phyloP scores from a whole-genome alignment of 768 basidiomycete species.

The Phlegmacium glaucopus region DNA sequence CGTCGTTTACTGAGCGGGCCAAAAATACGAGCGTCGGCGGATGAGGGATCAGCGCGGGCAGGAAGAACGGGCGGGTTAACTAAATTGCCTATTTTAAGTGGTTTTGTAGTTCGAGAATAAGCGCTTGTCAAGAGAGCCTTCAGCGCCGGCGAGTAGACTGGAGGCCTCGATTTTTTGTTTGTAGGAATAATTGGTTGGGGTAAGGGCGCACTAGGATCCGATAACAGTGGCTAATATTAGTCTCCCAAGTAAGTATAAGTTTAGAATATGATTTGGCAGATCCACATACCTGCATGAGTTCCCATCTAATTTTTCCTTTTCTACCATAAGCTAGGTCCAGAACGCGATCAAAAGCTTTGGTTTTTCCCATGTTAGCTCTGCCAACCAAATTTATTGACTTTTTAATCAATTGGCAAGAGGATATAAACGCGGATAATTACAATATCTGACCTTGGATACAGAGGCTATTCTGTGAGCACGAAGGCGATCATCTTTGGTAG shows the following conservation, averaged over 20 bases:
- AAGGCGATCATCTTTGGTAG: constrained; percentile 27
- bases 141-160: constrained; percentile 62
- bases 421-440: not conserved
- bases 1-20: constrained; percentile 73
- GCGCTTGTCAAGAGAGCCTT: constrained; percentile 55
- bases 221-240: constrained; percentile 49
- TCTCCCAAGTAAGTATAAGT: not conserved
- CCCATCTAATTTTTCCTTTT: constrained; percentile 65
- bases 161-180: constrained; percentile 56
- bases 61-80: constrained; percentile 53
- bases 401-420: not conserved
- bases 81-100: constrained; percentile 40
- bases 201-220: constrained; percentile 36
- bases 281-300: constrained; percentile 58
- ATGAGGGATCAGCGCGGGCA: constrained; percentile 49
- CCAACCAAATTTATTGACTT: constrained; percentile 39
- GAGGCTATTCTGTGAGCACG: constrained; percentile 43
- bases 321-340: constrained; percentile 75
- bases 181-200: constrained; percentile 49
- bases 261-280: not conserved
- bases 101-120: constrained; percentile 42
- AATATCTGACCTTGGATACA: constrained; percentile 41
- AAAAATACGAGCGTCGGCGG: constrained; percentile 55
- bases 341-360: constrained; percentile 50
- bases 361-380: constrained; percentile 49